phyloP scores from a whole-genome alignment of 495 filamentous ascomycete species.

The Cairneyella variabilis region DNA sequence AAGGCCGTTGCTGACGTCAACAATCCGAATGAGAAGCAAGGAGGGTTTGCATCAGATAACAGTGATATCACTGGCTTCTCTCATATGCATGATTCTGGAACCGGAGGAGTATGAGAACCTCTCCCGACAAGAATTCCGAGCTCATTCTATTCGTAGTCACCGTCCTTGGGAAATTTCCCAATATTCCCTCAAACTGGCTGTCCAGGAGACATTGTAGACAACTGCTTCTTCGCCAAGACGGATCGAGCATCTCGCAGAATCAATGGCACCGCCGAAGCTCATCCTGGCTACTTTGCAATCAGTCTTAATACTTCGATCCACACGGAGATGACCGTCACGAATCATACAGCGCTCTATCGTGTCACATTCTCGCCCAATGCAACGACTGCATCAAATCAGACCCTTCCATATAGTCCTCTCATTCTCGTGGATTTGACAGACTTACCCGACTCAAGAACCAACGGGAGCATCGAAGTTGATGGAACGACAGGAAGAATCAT shows the following conservation, averaged over 20 bases:
- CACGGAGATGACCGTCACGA: conserved; percentile 65
- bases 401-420: conserved; percentile 47
- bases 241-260: conserved; percentile 22
- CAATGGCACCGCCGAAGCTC: conserved; percentile 49
- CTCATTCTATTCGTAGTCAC: conserved; percentile 23
- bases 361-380: conserved; percentile 54
- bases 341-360: conserved; percentile 66
- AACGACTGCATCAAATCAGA: conserved; percentile 21
- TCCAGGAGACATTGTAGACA: conserved; percentile 57
- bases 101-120: conserved; percentile 48
- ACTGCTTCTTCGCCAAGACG: conserved; percentile 56
- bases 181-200: conserved; percentile 67
- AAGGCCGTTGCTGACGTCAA: conserved; percentile 71
- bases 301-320: conserved; percentile 54
- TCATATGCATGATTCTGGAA: conserved; percentile 72
- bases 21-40: conserved; percentile 51
- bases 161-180: conserved; percentile 72
- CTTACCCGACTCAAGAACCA: conserved; percentile 57
- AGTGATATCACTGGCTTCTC: conserved; percentile 63
- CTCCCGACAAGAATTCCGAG: background rate
- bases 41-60: conserved; percentile 66
- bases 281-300: conserved; percentile 65
- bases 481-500: conserved; percentile 54
- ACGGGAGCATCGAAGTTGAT: conserved; percentile 55
- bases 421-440: conserved; percentile 66